phyloP scores from a whole-genome alignment of 2,329 filamentous ascomycete genomes.

The Neocucurbitaria cava region DNA sequence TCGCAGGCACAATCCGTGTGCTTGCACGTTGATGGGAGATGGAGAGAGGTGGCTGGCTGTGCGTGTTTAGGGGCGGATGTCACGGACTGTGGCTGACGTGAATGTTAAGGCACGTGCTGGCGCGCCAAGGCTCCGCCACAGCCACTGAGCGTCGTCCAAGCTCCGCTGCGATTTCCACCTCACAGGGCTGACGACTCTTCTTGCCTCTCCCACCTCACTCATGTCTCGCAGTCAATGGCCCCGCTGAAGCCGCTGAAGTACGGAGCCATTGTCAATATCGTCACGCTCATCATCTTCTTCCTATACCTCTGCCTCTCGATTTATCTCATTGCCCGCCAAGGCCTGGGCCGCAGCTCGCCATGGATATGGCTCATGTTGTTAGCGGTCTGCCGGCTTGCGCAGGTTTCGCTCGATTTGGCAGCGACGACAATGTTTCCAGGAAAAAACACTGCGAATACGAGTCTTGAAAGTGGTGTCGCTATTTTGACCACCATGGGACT shows the following conservation, averaged over 20 bases:
- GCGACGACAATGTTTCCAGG: constrained; percentile 38
- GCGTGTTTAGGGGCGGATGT: not conserved
- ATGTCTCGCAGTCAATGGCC: constrained; percentile 35
- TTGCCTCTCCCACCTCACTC: constrained; percentile 2
- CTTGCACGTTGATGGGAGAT: not conserved
- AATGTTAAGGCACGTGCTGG: not conserved
- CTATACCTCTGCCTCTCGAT: constrained; percentile 38
- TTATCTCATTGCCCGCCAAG: constrained; percentile 39
- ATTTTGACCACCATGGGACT: constrained; percentile 46
- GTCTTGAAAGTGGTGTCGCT: constrained; percentile 41
- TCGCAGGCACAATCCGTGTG: not conserved
- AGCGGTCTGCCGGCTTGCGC: constrained; percentile 42
- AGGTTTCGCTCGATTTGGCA: constrained; percentile 46
- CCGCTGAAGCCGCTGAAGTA: constrained; percentile 26
- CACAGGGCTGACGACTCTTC: constrained; percentile 3
- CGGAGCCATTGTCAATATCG: constrained; percentile 41
- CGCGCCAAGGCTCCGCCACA: not conserved
- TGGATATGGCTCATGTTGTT: constrained; percentile 44
- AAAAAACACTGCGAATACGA: constrained; percentile 31
- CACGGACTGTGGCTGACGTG: not conserved
- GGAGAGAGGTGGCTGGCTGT: not conserved
- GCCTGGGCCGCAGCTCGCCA: constrained; percentile 42
- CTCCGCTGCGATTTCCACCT: constrained; percentile 9
- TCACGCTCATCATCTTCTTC: constrained; percentile 43
- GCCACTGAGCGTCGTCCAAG: constrained; percentile 4